Conservation (phyloP, 768 basidiomycete species). For the Suillus weaverae region DNA sequence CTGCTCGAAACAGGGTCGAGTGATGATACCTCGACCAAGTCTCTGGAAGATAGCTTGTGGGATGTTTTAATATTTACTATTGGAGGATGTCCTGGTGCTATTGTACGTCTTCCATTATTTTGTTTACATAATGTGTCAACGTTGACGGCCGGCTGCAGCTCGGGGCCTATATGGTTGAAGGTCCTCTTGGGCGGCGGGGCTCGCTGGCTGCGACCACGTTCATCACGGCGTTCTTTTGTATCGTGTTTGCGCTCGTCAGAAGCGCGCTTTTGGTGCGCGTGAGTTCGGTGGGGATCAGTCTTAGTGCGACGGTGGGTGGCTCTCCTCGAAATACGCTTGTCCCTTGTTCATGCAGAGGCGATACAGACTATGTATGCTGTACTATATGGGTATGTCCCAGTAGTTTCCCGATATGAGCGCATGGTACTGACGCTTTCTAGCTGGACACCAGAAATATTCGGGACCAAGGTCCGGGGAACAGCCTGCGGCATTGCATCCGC, state of each 20-base stretch:
- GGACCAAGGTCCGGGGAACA: conserved; percentile 82
- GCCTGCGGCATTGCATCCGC: conserved; percentile 88
- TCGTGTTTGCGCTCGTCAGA: conserved; percentile 62
- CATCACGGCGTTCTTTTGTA: conserved; percentile 71
- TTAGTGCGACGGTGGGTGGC: conserved; percentile 58
- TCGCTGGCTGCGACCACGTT: conserved; percentile 78
- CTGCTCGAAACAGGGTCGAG: conserved; percentile 59
- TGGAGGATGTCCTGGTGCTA: conserved; percentile 81
- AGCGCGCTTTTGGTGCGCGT: conserved; percentile 58
- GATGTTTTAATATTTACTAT: conserved; percentile 86
- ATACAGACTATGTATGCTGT: conserved; percentile 81
- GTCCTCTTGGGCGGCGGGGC: conserved; percentile 63
- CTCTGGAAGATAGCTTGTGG: conserved; percentile 67
- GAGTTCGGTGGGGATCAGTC: conserved; percentile 74
- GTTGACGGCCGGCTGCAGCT: conserved; percentile 44
- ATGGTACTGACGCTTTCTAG: conserved; percentile 21
- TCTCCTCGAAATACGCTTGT: neutral
- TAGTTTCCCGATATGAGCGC: neutral
- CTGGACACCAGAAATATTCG: conserved; percentile 89
- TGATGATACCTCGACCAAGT: conserved; percentile 35
- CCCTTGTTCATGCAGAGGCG: neutral
- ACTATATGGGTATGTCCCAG: conserved; percentile 55
- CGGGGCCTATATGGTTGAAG: conserved; percentile 82
- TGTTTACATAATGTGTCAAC: neutral
- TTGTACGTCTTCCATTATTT: conserved; percentile 48